These are phyloP conservation scores for Porodaedalea pini DNA, from an alignment of 1,284 basidiomycete genomes.

Conservation along the genomic window DNA sequence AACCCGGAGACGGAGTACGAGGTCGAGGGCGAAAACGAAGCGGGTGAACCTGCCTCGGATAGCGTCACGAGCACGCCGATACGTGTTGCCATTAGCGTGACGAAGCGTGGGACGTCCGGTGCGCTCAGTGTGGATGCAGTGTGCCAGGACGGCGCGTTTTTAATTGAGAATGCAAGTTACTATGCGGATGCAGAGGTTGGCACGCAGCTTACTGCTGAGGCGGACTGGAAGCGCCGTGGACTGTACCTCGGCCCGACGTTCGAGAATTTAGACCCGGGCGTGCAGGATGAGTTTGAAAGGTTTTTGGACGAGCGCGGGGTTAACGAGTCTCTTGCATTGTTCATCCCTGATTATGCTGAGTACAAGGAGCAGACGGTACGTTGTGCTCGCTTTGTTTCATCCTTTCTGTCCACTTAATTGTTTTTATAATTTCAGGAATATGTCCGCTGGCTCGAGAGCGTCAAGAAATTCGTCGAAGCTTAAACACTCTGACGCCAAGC, in stretches of 20 bases:
- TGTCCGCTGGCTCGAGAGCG: constrained; percentile 81
- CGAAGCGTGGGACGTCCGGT: constrained; percentile 61
- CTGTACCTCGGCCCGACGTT: constrained; percentile 94
- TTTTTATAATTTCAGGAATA: constrained; percentile 65
- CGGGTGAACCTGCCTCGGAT: constrained; percentile 39
- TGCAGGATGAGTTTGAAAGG: constrained; percentile 85
- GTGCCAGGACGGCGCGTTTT: constrained; percentile 80
- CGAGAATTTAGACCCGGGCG: constrained; percentile 81
- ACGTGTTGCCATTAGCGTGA: constrained; percentile 77
- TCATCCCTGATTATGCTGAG: constrained; percentile 83
- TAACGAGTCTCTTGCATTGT: constrained; percentile 75
- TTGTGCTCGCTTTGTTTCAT: constrained; percentile 20
- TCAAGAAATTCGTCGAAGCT: constrained; percentile 82
- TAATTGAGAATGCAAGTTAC: constrained; percentile 87
- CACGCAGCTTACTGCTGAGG: constrained; percentile 79
- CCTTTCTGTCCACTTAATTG: constrained; percentile 5
- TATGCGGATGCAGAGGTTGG: constrained; percentile 75
- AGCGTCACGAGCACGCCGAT: constrained; percentile 51
- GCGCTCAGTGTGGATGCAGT: constrained; percentile 79
- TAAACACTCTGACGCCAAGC: constrained; percentile 29
- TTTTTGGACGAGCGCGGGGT: constrained; percentile 87
- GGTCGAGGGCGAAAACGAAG: constrained; percentile 42
- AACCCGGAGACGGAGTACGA: constrained; percentile 33
- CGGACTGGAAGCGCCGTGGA: constrained; percentile 90
- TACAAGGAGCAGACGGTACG: constrained; percentile 86